Conservation (phyloP, 495 filamentous ascomycete genomes). For the Hypoxylon cercidicola region DNA sequence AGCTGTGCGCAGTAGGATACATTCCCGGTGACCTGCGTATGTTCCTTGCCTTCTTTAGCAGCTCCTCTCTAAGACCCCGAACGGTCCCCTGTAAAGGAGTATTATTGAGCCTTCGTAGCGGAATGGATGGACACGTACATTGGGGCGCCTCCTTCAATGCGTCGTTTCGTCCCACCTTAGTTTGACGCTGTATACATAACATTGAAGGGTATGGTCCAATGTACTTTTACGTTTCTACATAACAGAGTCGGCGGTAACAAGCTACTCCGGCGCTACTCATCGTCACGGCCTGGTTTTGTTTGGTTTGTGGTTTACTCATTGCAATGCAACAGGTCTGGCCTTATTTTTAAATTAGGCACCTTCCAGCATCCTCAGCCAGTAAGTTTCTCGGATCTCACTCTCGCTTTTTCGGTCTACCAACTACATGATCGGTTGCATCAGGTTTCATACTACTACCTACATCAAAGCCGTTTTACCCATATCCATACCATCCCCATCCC, state of each 20-base stretch:
- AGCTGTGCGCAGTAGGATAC: constrained; percentile 37
- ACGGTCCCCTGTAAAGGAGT: constrained; percentile 14
- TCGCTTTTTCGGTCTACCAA: constrained; percentile 8
- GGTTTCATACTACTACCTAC: constrained; percentile 21
- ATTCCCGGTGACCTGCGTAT: constrained; percentile 33
- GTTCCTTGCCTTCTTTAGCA: constrained; percentile 35
- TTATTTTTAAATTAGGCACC: background rate
- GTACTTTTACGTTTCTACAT: constrained; percentile 3
- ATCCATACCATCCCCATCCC: constrained; percentile 7
- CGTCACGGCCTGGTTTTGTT: background rate
- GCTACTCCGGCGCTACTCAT: constrained; percentile 11
- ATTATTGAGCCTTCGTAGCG: constrained; percentile 17
- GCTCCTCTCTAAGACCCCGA: constrained; percentile 5
- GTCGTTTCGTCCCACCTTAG: constrained; percentile 18
- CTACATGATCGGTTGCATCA: constrained; percentile 29
- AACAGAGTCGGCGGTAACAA: constrained; percentile 11
- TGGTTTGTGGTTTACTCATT: background rate
- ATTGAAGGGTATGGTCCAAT: no score
- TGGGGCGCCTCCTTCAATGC: constrained; percentile 13
- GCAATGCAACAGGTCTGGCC: background rate
- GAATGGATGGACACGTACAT: constrained; percentile 7
- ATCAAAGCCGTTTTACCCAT: constrained; percentile 27
- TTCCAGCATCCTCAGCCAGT: constrained; percentile 2
- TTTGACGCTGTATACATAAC: constrained; percentile 12
- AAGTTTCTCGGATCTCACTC: constrained; percentile 1